phyloP scores from a whole-genome alignment of 257 asterid species.

The Solanum pennellii region DNA sequence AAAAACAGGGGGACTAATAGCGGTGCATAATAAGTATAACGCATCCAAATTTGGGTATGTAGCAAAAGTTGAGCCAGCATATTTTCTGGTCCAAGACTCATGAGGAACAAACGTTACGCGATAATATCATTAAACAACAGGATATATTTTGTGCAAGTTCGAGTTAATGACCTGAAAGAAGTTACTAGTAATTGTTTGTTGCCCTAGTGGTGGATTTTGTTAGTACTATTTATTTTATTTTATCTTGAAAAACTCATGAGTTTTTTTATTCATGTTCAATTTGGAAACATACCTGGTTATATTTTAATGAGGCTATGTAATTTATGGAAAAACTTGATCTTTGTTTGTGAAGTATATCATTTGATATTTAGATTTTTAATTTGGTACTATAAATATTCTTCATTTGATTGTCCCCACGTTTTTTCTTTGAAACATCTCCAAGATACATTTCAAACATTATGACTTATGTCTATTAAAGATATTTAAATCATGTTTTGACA shows the following conservation, averaged over 20 bases:
- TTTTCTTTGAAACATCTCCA: no score
- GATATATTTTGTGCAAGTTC: not conserved
- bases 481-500: not conserved
- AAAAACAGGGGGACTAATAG: constrained; percentile 53
- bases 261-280: not conserved
- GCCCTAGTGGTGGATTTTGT: not conserved
- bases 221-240: not conserved
- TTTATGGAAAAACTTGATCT: not conserved
- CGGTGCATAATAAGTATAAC: constrained; percentile 64
- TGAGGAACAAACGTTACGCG: not conserved
- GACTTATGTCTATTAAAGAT: not conserved
- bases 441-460: not conserved
- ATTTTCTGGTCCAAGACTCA: constrained; percentile 27
- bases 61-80: constrained; percentile 61
- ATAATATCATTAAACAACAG: not conserved
- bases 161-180: not conserved
- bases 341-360: not conserved
- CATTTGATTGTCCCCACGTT: no score
- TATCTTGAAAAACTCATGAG: not conserved
- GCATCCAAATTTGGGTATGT: constrained; percentile 54
- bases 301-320: not conserved
- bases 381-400: no score
- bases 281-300: no score
- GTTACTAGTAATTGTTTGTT: not conserved
- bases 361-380: not conserved